Conservation (phyloP, 2,329 filamentous ascomycete species). For the Teratosphaeria zuluensis region DNA sequence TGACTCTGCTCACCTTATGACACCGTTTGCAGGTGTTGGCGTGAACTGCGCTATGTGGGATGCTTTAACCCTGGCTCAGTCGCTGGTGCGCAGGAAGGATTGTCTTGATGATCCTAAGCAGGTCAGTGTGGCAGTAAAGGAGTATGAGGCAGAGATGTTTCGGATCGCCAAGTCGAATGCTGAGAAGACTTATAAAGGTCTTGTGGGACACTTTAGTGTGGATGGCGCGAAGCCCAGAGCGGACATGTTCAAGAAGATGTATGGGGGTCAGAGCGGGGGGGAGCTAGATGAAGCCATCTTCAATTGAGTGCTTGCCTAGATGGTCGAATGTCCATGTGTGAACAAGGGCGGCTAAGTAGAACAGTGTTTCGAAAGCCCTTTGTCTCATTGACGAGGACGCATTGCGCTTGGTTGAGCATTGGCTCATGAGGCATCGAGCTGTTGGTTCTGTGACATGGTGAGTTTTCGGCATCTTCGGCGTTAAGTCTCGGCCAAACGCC, state of each 20-base stretch:
- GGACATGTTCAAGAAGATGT: not conserved
- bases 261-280: not conserved
- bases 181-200: not conserved
- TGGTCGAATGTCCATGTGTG: too few species aligned
- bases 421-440: not conserved
- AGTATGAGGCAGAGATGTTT: not conserved
- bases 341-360: too few species aligned
- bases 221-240: not conserved
- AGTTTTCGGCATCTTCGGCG: too few species aligned
- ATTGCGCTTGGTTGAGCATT: too few species aligned
- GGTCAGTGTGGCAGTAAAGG: not conserved
- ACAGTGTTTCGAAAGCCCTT: too few species aligned
- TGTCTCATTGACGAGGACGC: too few species aligned
- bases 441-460: not conserved
- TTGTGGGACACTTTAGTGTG: not conserved
- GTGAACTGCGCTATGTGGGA: slow-evolving; percentile 22
- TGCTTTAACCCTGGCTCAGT: not conserved
- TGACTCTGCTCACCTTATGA: slow-evolving; percentile 50
- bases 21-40: slow-evolving; percentile 49
- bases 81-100: not conserved
- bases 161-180: not conserved
- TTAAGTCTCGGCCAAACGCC: too few species aligned
- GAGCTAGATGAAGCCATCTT: not conserved
- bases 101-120: not conserved
- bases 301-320: not conserved